These are phyloP conservation scores for Aspergillus sclerotioniger DNA, from an alignment of 495 filamentous ascomycete species.

Conservation along the genomic window DNA sequence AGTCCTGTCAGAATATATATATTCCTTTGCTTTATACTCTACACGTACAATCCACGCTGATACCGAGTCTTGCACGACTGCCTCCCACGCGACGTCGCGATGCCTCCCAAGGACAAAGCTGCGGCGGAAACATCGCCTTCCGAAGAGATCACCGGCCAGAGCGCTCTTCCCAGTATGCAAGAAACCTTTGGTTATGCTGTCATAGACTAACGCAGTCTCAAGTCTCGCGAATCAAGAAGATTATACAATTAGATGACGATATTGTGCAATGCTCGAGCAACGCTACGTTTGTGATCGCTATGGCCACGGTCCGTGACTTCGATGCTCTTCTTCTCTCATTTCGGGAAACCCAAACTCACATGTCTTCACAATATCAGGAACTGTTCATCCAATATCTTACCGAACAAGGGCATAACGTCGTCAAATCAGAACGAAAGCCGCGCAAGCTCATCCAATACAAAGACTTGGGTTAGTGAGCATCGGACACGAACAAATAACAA, in stretches of 20 bases:
- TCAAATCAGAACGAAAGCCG: slow-evolving; percentile 86
- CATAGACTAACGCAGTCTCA: neutral
- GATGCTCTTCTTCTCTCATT: neutral
- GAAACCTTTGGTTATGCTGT: neutral
- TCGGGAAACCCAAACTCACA: neutral
- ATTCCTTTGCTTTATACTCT: neutral
- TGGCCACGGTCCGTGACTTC: slow-evolving; percentile 66
- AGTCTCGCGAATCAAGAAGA: slow-evolving; percentile 94
- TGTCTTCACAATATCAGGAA: slow-evolving; percentile 53
- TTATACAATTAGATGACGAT: slow-evolving; percentile 84
- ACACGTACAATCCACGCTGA: neutral
- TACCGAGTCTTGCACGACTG: neutral
- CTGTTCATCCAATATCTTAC: slow-evolving; percentile 95
- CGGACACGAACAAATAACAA: neutral
- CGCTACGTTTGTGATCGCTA: slow-evolving; percentile 89
- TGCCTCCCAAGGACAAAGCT: slow-evolving; percentile 79
- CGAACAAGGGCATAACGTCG: slow-evolving; percentile 80
- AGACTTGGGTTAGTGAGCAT: slow-evolving; percentile 66
- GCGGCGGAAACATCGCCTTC: slow-evolving; percentile 63
- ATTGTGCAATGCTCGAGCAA: slow-evolving; percentile 83
- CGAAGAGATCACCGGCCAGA: slow-evolving; percentile 81
- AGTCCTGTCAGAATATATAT: neutral
- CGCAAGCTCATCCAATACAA: slow-evolving; percentile 94
- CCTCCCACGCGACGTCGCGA: slow-evolving; percentile 30
- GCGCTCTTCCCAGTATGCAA: slow-evolving; percentile 77